Base-by-base conservation (phyloP, 208 protist species). In the Leishmania martiniquensis region DNA sequence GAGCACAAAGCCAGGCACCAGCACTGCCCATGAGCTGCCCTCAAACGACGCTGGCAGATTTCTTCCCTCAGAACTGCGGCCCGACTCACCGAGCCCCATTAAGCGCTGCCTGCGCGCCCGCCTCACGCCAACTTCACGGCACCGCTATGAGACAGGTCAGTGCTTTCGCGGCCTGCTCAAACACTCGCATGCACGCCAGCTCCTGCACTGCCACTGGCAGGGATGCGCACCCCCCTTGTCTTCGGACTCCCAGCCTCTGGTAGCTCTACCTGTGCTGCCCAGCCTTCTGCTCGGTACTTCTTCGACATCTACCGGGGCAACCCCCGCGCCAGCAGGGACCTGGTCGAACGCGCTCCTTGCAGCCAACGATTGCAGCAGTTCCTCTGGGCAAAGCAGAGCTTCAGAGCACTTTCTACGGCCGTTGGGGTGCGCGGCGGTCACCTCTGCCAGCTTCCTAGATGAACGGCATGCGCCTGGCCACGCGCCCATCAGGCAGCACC, bases 181-280 rank as follows among this genome's bases (percentile, higher is more conserved):
- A 37, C 69, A 29, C 47, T 57, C 69, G 47, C 45, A 74, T 47
- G 44, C 44, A 74, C 69, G 9, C 44, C 37, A 62, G 29, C 69
- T 74, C n/a, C 69, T 12, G n/a, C 4, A 59, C 6, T 49, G 25
- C 47, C 17, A 39, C 69, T 29, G 9, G 13, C 69, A 60, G 69
- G 32, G 49, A 12, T 12, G 6, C 13, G 20, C 44, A 74, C 59
- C 44, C 7, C 2, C 22, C 20, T 52, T 44, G 47, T 29, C 20
- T 32, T 57, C 29, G 32, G 17, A 3, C 47, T 49, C 13, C 13
- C 32, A 60, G 25, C 12, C 17, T 5, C 47, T 0, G 17, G 47
- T 17, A 60, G 29, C 29, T 32, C 32, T 12, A 59, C 29, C 51
- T 13, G n/a, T 47, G n/a, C 47, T 74, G 34, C 29, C 29, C 9